Percentiles rank a stretch among this genome's conserved stretches.
phyloP scores from a whole-genome alignment of 2,329 filamentous ascomycete genomes.

The Microsporum ferrugineum region DNA sequence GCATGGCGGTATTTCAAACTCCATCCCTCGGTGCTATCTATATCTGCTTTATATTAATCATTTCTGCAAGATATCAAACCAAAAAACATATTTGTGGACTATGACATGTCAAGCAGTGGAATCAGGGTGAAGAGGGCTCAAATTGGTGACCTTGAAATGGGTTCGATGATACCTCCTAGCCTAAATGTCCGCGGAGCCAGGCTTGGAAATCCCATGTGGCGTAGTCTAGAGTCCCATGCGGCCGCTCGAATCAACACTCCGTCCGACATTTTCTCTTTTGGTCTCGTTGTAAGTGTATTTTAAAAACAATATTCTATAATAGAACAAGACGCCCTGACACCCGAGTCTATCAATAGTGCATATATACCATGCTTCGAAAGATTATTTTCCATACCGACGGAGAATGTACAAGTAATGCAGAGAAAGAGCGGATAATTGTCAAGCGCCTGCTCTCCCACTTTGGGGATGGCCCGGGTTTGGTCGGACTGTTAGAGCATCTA shows the following conservation, averaged over 20 bases:
- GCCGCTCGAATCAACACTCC: conserved; percentile 7
- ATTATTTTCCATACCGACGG: neutral
- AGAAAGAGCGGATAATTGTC: conserved; percentile 6
- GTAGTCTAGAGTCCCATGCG: conserved; percentile 8
- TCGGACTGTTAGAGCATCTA: conserved; percentile 3
- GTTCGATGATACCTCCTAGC: conserved; percentile 5
- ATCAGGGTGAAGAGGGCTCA: conserved; percentile 3
- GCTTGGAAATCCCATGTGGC: conserved; percentile 10
- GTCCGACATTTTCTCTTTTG: conserved; percentile 8
- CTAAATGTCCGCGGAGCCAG: conserved; percentile 9
- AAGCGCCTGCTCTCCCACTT: conserved; percentile 9
- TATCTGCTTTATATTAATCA: neutral
- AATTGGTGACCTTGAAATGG: conserved; percentile 9
- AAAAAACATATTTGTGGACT: conserved; percentile 10
- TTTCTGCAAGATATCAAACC: conserved; percentile 10
- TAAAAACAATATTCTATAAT: neutral
- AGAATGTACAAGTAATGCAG: neutral
- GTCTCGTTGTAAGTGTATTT: conserved; percentile 7
- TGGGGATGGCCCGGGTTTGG: neutral
- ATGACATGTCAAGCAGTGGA: neutral
- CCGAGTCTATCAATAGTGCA: neutral
- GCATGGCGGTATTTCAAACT: conserved; percentile 5
- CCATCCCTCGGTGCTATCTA: neutral
- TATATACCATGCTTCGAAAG: neutral
- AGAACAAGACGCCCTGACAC: neutral